A percentile compares a stretch with the other conserved stretches of the same genome.
These are phyloP conservation scores for Tulasnella sp. DNA, from an alignment of 768 basidiomycete genomes.

Conservation along the genomic window DNA sequence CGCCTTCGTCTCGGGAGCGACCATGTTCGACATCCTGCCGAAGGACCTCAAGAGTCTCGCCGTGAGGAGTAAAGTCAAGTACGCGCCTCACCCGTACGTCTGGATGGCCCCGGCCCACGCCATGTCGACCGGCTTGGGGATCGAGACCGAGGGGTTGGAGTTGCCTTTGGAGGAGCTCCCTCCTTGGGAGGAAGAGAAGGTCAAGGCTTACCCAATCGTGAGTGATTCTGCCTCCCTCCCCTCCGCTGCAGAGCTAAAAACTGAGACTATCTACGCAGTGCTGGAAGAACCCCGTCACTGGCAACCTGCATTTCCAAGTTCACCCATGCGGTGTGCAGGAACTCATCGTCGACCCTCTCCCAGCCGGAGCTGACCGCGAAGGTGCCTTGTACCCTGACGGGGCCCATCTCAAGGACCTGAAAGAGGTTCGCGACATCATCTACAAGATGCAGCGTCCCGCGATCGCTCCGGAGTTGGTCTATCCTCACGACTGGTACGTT, in stretches of 20 bases:
- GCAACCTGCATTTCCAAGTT: slow-evolving; percentile 75
- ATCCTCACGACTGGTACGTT: slow-evolving; percentile 74
- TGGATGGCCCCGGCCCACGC: slow-evolving; percentile 79
- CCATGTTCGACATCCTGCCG: slow-evolving; percentile 74
- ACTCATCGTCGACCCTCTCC: slow-evolving; percentile 63
- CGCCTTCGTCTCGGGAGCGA: slow-evolving; percentile 53
- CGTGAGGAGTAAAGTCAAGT: slow-evolving; percentile 61
- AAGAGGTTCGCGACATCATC: slow-evolving; percentile 56
- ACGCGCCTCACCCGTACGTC: slow-evolving; percentile 79
- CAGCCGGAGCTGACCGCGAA: slow-evolving; percentile 42
- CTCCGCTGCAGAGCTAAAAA: neutral
- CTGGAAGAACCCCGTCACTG: slow-evolving; percentile 90
- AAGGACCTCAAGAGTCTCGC: slow-evolving; percentile 65
- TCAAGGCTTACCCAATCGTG: slow-evolving; percentile 61
- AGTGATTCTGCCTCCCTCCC: neutral
- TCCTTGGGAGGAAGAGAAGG: slow-evolving; percentile 64
- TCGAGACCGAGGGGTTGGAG: slow-evolving; percentile 69
- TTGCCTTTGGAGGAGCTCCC: slow-evolving; percentile 55
- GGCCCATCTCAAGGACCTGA: slow-evolving; percentile 58
- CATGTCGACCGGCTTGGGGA: slow-evolving; percentile 67
- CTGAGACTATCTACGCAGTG: slow-evolving; percentile 26
- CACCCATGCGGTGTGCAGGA: slow-evolving; percentile 68
- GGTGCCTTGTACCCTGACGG: slow-evolving; percentile 77
- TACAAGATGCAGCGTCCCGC: slow-evolving; percentile 85
- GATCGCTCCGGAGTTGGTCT: slow-evolving; percentile 73